Evolutionary conservation across 257 asterid genomes (phyloP).

Genomic region (Asclepias syriaca): DNA sequence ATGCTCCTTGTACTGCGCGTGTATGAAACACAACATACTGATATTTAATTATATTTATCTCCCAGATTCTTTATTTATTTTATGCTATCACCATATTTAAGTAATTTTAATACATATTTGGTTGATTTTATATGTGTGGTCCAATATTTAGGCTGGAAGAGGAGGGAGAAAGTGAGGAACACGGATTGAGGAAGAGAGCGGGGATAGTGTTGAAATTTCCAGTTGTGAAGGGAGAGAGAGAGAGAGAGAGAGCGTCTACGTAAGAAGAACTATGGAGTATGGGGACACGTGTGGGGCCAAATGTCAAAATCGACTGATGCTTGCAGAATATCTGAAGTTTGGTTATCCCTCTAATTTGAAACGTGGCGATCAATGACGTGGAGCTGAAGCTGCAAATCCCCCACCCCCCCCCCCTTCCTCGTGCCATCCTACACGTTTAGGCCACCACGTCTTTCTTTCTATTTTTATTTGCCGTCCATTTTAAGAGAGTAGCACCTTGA

Average conservation of each 20-base stretch:
- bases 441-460: background rate
- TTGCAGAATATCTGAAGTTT: slow-evolving; percentile 36
- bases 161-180: background rate
- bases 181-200: background rate
- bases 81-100: too few species aligned
- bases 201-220: background rate
- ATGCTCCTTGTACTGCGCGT: slow-evolving; percentile 7
- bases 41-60: too few species aligned
- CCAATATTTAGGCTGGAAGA: too few species aligned
- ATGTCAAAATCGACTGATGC: slow-evolving; percentile 45
- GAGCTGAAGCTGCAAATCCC: slow-evolving; percentile 15
- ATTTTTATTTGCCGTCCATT: background rate
- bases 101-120: too few species aligned
- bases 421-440: background rate
- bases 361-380: slow-evolving; percentile 46
- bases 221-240: slow-evolving; percentile 20
- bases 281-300: slow-evolving; percentile 40
- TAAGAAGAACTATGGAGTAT: slow-evolving; percentile 11
- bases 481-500: too few species aligned
- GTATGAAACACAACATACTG: too few species aligned
- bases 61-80: too few species aligned
- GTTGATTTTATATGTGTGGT: too few species aligned
- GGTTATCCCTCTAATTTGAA: slow-evolving; percentile 18
- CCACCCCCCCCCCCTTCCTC: background rate
- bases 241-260: slow-evolving; percentile 24